Evolutionary conservation across 257 asterid genomes (phyloP).

Genomic region (Salvia splendens): DNA sequence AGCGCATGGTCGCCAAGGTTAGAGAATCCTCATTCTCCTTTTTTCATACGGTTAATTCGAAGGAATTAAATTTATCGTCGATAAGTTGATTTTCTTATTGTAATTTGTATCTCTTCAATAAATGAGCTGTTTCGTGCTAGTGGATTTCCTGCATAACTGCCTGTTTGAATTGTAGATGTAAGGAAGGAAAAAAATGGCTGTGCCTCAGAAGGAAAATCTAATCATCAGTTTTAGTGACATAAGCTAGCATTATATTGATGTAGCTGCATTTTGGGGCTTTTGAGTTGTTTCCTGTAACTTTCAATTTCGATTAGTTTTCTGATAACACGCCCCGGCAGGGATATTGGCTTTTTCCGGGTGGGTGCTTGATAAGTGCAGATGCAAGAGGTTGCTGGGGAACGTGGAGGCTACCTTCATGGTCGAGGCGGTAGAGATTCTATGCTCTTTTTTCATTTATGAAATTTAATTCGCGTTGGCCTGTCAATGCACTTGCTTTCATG

Average conservation of each 20-base stretch:
- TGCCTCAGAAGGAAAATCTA: background rate
- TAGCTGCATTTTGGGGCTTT: slow-evolving; percentile 14
- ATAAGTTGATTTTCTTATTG: background rate
- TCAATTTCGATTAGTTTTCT: slow-evolving; percentile 46
- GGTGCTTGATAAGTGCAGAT: slow-evolving; percentile 73
- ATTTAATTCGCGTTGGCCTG: background rate
- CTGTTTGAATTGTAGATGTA: background rate
- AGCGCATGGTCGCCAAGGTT: slow-evolving; percentile 99
- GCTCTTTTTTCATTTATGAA: background rate
- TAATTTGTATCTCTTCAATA: no score
- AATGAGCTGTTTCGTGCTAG: background rate
- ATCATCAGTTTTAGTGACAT: background rate
- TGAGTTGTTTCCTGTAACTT: slow-evolving; percentile 13
- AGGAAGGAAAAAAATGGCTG: no score
- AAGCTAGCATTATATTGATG: slow-evolving; percentile 8
- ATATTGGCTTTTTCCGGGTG: slow-evolving; percentile 65
- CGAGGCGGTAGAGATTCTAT: slow-evolving; percentile 75
- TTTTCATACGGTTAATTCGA: background rate
- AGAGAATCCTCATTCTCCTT: slow-evolving; percentile 60
- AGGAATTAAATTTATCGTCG: no score
- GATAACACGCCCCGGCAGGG: slow-evolving; percentile 99
- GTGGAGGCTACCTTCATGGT: slow-evolving; percentile 99
- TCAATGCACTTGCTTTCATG: slow-evolving; percentile 6
- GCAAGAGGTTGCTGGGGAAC: slow-evolving; percentile 99
- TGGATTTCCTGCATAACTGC: background rate